phyloP scores from a whole-genome alignment of 805 yeast species.

The Zygoascus bituminiphila region DNA sequence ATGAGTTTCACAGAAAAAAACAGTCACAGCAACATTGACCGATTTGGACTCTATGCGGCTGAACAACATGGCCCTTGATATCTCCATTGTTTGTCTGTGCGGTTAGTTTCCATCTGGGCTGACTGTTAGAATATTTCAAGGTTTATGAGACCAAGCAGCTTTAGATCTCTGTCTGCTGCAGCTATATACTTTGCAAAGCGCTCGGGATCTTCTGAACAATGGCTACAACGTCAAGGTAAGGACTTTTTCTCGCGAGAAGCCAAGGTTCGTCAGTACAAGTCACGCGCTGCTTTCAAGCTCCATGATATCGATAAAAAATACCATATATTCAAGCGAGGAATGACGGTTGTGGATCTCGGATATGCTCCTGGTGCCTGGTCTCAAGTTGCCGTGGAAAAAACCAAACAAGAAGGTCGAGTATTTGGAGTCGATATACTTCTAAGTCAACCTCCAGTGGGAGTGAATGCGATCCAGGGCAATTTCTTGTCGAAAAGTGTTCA shows the following conservation, averaged over 20 bases:
- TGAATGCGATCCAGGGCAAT: slow-evolving; percentile 77
- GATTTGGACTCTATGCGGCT: not conserved
- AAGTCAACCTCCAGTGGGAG: slow-evolving; percentile 72
- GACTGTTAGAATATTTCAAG: not conserved
- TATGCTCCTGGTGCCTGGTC: slow-evolving; percentile 96
- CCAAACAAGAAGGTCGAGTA: slow-evolving; percentile 45
- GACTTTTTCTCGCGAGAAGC: slow-evolving; percentile 68
- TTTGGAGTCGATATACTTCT: slow-evolving; percentile 80
- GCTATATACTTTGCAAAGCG: not conserved
- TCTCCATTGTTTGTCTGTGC: not conserved
- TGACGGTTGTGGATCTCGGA: slow-evolving; percentile 71
- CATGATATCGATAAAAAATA: slow-evolving; percentile 63
- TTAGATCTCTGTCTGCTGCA: not conserved
- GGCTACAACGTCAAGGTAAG: slow-evolving; percentile 63
- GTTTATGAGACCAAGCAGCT: not conserved
- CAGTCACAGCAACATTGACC: not conserved
- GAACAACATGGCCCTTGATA: not conserved
- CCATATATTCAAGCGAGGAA: slow-evolving; percentile 46
- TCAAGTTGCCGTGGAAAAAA: slow-evolving; percentile 61
- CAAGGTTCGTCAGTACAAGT: slow-evolving; percentile 49
- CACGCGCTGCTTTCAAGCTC: slow-evolving; percentile 88
- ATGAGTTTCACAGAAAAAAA: not conserved
- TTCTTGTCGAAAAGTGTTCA: slow-evolving; percentile 46
- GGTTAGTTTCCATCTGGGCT: not conserved
- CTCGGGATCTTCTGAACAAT: slow-evolving; percentile 47